Conservation (phyloP, 306 rosid species). For the Fagus crenata region DNA sequence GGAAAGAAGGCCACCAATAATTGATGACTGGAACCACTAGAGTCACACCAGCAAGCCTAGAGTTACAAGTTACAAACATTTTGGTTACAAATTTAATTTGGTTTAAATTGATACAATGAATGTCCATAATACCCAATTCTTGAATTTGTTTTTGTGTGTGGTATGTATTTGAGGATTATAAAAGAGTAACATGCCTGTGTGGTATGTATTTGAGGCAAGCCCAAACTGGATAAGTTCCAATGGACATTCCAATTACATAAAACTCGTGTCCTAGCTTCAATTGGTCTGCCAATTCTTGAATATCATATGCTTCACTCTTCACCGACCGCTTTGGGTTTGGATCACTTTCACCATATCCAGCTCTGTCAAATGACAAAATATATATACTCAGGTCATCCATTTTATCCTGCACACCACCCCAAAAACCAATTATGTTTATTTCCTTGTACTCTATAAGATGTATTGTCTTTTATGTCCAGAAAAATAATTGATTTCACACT, state of each 20-base stretch:
- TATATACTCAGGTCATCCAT: slow-evolving; percentile 35
- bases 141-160: too few relatives aligned
- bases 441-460: not conserved
- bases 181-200: slow-evolving; percentile 27
- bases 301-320: slow-evolving; percentile 43
- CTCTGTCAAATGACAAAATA: slow-evolving; percentile 39
- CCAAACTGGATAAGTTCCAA: slow-evolving; percentile 38
- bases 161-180: too few relatives aligned
- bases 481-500: too few relatives aligned
- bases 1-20: slow-evolving; percentile 43
- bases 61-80: too few relatives aligned
- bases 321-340: slow-evolving; percentile 44
- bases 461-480: too few relatives aligned
- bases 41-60: slow-evolving; percentile 36
- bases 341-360: slow-evolving; percentile 49
- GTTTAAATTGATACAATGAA: too few relatives aligned
- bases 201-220: slow-evolving; percentile 37
- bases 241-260: slow-evolving; percentile 37
- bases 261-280: slow-evolving; percentile 33
- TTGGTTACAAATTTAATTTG: not conserved
- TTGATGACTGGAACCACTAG: slow-evolving; percentile 39
- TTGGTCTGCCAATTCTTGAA: slow-evolving; percentile 39
- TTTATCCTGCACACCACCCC: slow-evolving; percentile 13
- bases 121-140: too few relatives aligned
- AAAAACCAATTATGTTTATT: not conserved